Conservation (phyloP, 2,329 filamentous ascomycete genomes). For the Hawksworthiomyces lignivorus region DNA sequence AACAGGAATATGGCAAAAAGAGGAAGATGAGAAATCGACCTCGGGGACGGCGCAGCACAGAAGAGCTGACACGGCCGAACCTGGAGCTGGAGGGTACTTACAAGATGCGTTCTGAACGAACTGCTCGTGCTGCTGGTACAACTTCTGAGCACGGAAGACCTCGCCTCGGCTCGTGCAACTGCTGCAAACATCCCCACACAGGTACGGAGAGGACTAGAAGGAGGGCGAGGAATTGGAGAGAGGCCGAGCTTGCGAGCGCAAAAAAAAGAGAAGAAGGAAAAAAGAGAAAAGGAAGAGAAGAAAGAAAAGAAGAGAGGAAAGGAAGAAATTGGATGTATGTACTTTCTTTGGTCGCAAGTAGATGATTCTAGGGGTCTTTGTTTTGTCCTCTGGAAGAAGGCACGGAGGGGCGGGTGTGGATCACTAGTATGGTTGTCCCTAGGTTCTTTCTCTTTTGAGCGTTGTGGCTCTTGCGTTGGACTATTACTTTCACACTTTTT, state of each 20-base stretch:
- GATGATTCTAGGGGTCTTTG: constrained; percentile 6
- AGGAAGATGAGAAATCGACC: too few species aligned
- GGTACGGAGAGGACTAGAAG: not conserved
- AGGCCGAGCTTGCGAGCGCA: not conserved
- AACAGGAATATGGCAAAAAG: not conserved
- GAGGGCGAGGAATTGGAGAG: not conserved
- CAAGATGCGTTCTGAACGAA: constrained; percentile 15
- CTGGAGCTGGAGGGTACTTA: too few species aligned
- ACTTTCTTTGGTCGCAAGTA: not conserved
- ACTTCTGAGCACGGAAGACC: constrained; percentile 25
- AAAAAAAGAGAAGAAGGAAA: constrained; percentile 3
- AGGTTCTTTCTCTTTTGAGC: constrained; percentile 4
- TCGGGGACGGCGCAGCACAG: too few species aligned
- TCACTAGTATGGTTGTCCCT: constrained; percentile 1
- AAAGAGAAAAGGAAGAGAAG: constrained; percentile 3
- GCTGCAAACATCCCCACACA: constrained; percentile 28
- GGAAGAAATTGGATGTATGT: too few species aligned
- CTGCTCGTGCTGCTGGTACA: constrained; percentile 11
- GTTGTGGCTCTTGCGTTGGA: not conserved
- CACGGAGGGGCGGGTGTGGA: too few species aligned
- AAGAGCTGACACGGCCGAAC: too few species aligned
- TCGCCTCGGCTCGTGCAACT: constrained; percentile 27
- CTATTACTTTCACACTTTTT: not conserved
- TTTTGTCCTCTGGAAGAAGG: too few species aligned
- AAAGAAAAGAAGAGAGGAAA: not conserved